These are phyloP conservation scores for Cubamyces sp. DNA, from an alignment of 768 basidiomycete genomes.

Conservation along the genomic window DNA sequence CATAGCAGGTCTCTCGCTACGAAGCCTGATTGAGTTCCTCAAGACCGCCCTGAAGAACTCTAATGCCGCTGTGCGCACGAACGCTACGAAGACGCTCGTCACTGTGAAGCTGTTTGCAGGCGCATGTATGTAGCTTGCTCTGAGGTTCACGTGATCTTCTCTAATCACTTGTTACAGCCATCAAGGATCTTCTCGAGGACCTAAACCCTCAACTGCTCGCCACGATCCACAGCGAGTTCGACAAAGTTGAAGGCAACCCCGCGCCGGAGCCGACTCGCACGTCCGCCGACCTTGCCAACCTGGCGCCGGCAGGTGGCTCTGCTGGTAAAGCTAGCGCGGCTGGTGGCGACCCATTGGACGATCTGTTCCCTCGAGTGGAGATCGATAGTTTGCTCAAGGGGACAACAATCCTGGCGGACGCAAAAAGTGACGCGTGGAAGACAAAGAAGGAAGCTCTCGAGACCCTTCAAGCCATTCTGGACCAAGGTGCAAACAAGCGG, in stretches of 20 bases:
- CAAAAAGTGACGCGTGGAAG: conserved; percentile 96
- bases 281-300: conserved; percentile 72
- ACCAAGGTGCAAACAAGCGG: conserved; percentile 91
- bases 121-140: conserved; percentile 56
- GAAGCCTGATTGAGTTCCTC: conserved; percentile 87
- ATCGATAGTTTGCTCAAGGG: conserved; percentile 84
- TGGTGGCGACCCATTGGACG: conserved; percentile 78
- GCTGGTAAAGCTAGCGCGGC: conserved; percentile 43
- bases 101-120: conserved; percentile 93
- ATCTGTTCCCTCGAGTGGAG: conserved; percentile 94
- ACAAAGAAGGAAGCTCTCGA: conserved; percentile 95
- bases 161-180: conserved; percentile 51
- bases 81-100: conserved; percentile 90
- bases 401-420: conserved; percentile 78
- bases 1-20: conserved; percentile 80
- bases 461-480: conserved; percentile 76
- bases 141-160: background rate
- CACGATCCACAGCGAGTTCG: conserved; percentile 91
- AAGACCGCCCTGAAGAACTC: conserved; percentile 89
- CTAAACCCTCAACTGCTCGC: conserved; percentile 90
- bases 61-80: conserved; percentile 91
- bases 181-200: conserved; percentile 92
- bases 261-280: conserved; percentile 79
- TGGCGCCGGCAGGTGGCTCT: conserved; percentile 45
- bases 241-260: conserved; percentile 80